A percentile compares a stretch with the other conserved stretches of the same genome.
phyloP scores from a whole-genome alignment of 2,329 filamentous ascomycete species.

The Trichothecium roseum region DNA sequence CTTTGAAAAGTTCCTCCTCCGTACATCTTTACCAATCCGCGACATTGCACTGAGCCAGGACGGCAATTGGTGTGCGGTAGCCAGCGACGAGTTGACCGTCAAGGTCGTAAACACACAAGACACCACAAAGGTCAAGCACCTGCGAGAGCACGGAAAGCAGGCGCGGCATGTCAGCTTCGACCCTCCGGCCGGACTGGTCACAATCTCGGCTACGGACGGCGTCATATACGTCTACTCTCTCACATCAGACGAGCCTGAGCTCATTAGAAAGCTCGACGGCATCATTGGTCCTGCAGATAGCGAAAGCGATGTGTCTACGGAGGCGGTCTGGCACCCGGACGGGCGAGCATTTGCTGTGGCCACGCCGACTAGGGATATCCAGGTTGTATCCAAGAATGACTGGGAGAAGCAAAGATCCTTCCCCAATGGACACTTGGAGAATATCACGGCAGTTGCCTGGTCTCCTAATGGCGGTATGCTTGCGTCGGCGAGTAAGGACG shows the following conservation, averaged over 20 bases:
- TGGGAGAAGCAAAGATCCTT: constrained; percentile 83
- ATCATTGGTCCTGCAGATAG: constrained; percentile 70
- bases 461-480: constrained; percentile 89
- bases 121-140: constrained; percentile 62
- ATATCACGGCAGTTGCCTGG: constrained; percentile 84
- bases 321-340: constrained; percentile 85
- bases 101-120: constrained; percentile 80
- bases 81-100: constrained; percentile 90
- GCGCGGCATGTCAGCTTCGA: constrained; percentile 91
- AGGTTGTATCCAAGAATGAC: constrained; percentile 78
- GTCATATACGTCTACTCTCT: constrained; percentile 84
- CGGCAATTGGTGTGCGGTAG: constrained; percentile 80
- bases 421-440: constrained; percentile 65
- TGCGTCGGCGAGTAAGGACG: constrained; percentile 57
- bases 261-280: constrained; percentile 77
- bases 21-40: constrained; percentile 76
- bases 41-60: constrained; percentile 78
- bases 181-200: constrained; percentile 61
- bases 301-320: constrained; percentile 61
- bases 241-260: constrained; percentile 64
- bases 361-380: constrained; percentile 71
- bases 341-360: constrained; percentile 81
- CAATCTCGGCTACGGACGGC: constrained; percentile 82
- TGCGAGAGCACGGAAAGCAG: constrained; percentile 77
- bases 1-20: constrained; percentile 73